Percentiles rank a stretch among this genome's conserved stretches.
Evolutionary conservation across 139 green algal genomes (phyloP).

Genomic region (Limnomonas spitsbergensis): DNA sequence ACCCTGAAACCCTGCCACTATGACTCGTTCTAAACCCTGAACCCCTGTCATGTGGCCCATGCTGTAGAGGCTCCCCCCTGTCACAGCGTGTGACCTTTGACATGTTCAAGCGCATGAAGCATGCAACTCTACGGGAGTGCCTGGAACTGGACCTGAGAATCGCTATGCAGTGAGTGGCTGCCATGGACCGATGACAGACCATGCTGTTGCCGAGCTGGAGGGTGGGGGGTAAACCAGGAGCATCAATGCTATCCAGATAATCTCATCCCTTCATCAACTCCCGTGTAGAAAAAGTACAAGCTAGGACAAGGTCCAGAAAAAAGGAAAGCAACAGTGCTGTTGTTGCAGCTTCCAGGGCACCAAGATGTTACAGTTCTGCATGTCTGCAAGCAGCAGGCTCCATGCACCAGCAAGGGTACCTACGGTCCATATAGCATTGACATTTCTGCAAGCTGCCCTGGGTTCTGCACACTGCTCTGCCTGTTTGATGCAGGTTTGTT

Average conservation of each 20-base stretch:
- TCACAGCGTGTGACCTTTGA: slow-evolving; percentile 44
- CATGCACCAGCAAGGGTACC: no score
- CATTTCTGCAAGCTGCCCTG: no score
- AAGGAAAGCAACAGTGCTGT: no score
- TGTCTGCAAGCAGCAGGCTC: no score
- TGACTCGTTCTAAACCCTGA: not conserved
- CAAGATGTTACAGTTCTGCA: no score
- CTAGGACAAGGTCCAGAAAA: no score
- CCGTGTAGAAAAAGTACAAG: no score
- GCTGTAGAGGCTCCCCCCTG: slow-evolving; percentile 50
- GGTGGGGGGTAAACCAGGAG: no score
- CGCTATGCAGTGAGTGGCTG: slow-evolving; percentile 27
- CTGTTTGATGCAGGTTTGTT: slow-evolving; percentile 25
- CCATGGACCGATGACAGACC: not conserved
- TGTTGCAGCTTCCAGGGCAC: no score
- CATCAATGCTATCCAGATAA: no score
- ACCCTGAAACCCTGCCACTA: not conserved
- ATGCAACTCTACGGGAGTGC: slow-evolving; percentile 47
- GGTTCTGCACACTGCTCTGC: not conserved
- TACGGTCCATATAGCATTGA: no score
- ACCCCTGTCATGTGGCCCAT: not conserved
- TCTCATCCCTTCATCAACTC: no score
- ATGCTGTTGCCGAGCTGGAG: not conserved
- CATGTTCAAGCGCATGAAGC: slow-evolving; percentile 28
- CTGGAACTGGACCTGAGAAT: slow-evolving; percentile 67